Conservation (phyloP, 1,284 basidiomycete species). For the Ganoderma lingzhi region DNA sequence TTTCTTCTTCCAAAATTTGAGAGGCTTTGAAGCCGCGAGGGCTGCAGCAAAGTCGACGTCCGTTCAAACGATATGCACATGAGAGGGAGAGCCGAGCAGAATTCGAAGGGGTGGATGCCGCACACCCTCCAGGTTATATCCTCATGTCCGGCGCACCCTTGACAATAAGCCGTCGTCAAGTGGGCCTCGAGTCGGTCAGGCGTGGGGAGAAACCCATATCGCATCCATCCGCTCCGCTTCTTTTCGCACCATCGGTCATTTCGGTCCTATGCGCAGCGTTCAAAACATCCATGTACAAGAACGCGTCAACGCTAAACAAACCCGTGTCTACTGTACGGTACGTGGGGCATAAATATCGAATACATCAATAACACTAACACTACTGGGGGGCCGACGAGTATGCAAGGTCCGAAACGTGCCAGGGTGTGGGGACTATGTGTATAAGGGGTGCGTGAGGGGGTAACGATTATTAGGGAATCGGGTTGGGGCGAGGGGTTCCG, state of each 20-base stretch:
- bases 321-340: neutral
- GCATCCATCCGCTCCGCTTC: neutral
- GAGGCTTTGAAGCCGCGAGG: too few species aligned
- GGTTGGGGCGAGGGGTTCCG: conserved; percentile 1
- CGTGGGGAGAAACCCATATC: neutral
- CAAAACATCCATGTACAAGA: neutral
- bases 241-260: neutral
- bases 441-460: conserved; percentile 20
- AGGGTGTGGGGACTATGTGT: conserved; percentile 17
- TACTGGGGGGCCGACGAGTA: neutral
- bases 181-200: conserved; percentile 2
- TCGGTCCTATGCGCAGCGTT: neutral
- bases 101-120: neutral
- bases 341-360: conserved; percentile 3
- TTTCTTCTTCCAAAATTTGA: too few species aligned
- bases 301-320: neutral
- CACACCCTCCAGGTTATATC: neutral
- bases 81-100: neutral
- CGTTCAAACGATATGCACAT: too few species aligned
- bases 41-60: neutral
- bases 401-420: conserved; percentile 7
- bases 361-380: neutral
- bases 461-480: conserved; percentile 21
- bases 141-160: neutral
- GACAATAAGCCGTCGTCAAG: conserved; percentile 1